Evolutionary conservation across 495 filamentous ascomycete species (phyloP).

Genomic region (Astrocystis sublimbata): DNA sequence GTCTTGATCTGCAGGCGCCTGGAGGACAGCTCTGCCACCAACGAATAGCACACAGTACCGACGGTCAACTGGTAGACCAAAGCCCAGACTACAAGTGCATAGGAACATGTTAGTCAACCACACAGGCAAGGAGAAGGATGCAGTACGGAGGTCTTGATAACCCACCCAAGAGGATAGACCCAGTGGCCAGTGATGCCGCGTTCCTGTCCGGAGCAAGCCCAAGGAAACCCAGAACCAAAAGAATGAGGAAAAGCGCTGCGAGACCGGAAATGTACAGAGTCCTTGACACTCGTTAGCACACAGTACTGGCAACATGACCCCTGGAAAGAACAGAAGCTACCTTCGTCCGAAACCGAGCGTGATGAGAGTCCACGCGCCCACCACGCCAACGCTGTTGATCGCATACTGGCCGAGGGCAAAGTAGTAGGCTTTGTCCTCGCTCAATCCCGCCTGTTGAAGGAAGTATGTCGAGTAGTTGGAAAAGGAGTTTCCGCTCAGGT

Average conservation of each 20-base stretch:
- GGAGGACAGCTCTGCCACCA: slow-evolving; percentile 74
- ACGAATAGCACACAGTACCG: slow-evolving; percentile 76
- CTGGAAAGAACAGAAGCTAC: slow-evolving; percentile 9
- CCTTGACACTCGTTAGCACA: slow-evolving; percentile 16
- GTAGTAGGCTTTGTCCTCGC: slow-evolving; percentile 58
- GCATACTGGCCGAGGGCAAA: slow-evolving; percentile 75
- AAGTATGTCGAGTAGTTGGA: slow-evolving; percentile 81
- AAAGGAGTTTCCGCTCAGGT: slow-evolving; percentile 75
- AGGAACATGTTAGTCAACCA: no score
- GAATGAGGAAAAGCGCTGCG: slow-evolving; percentile 63
- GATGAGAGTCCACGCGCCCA: slow-evolving; percentile 76
- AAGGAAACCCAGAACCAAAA: slow-evolving; percentile 73
- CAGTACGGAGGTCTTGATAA: no score
- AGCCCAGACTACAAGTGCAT: slow-evolving; percentile 69
- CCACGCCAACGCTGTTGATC: slow-evolving; percentile 72
- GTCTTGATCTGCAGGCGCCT: slow-evolving; percentile 77
- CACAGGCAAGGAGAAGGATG: no score
- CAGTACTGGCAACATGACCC: neutral
- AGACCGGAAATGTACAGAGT: slow-evolving; percentile 70
- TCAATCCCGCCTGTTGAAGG: slow-evolving; percentile 69
- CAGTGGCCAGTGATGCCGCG: slow-evolving; percentile 64
- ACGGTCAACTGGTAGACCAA: slow-evolving; percentile 75
- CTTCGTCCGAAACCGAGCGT: slow-evolving; percentile 67
- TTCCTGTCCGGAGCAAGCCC: slow-evolving; percentile 60
- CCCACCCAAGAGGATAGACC: slow-evolving; percentile 73